Evolutionary conservation across 768 basidiomycete species (phyloP), one percentile per base, ranked within the genome.

Genomic region (Lyophyllum decastes): DNA sequence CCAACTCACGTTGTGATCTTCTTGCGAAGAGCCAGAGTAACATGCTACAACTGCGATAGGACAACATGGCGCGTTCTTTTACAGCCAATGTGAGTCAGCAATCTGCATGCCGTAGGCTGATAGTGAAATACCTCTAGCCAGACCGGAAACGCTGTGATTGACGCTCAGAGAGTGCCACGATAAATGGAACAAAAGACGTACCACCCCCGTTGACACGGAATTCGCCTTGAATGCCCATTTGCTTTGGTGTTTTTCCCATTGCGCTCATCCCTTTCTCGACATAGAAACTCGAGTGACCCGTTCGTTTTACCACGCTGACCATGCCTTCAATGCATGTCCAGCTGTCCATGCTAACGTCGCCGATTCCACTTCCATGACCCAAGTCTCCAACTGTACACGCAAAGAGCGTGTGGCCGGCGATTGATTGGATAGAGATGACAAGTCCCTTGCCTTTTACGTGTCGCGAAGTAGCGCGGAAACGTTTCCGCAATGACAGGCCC

Each of bases 181-280:
- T n/a, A 4, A 1, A 45, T 19, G 25, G 41, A 11, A 55, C 30
- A 47, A 50, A 26, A 34, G 55, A 77, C 86, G 71, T 61, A 93
- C 92, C 92, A 73, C 92, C 92, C 49, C 92, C 92, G 57, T 83
- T 82, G 44, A 91, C 79, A 27, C 82, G 75, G 61, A 81, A 77
- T 54, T 91, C 87, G 16, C 78, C 80, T 54, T 87, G 84, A 34
- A 88, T 77, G 4, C 87, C 90, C 74, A 89, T 78, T 63, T 91
- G 87, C 62, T 83, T 83, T 38, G 87, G 80, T 6, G 85, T 86
- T 73, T 89, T 91, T 17, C 88, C 88, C 86, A 89, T 88, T 3
- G 91, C 91, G 48, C 82, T 84, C 85, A 91, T 91, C 6, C 90
- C 89, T 67, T 92, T 92, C 68, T 93, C 91, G 9, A 94, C 89